Percentiles rank a stretch among this genome's conserved stretches.
Evolutionary conservation across 73 alveolate species (phyloP).

Genomic region (Paramecium caudatum): DNA sequence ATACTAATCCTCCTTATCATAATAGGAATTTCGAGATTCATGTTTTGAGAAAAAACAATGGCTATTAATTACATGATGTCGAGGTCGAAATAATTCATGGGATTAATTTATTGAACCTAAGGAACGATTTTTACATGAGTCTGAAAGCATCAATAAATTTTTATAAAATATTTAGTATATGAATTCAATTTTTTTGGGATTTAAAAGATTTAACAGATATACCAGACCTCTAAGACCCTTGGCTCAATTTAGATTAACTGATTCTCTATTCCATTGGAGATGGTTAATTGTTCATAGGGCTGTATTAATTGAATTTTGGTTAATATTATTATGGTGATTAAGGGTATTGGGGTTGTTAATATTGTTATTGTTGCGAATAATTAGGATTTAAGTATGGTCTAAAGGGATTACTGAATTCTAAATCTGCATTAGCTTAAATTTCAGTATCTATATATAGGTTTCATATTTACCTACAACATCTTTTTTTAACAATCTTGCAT

Average conservation of each 20-base stretch:
- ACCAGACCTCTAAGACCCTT: no score
- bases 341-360: not conserved
- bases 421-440: constrained; percentile 18
- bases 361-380: not conserved
- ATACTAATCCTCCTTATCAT: constrained; percentile 24
- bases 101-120: constrained; percentile 35
- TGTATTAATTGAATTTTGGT: not conserved
- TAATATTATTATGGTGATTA: not conserved
- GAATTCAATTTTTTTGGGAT: no score
- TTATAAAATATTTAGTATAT: no score
- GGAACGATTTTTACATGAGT: constrained; percentile 3
- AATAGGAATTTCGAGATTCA: constrained; percentile 32
- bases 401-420: constrained; percentile 28
- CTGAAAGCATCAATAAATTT: constrained; percentile 41
- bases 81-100: not conserved
- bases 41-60: not conserved
- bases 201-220: no score
- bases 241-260: no score
- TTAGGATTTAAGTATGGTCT: constrained; percentile 6
- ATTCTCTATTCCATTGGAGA: no score
- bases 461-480: not conserved
- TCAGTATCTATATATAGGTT: not conserved
- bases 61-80: not conserved
- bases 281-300: no score
- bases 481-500: not conserved